Conservation (phyloP, 768 basidiomycete species). For the Dioszegia hungarica region DNA sequence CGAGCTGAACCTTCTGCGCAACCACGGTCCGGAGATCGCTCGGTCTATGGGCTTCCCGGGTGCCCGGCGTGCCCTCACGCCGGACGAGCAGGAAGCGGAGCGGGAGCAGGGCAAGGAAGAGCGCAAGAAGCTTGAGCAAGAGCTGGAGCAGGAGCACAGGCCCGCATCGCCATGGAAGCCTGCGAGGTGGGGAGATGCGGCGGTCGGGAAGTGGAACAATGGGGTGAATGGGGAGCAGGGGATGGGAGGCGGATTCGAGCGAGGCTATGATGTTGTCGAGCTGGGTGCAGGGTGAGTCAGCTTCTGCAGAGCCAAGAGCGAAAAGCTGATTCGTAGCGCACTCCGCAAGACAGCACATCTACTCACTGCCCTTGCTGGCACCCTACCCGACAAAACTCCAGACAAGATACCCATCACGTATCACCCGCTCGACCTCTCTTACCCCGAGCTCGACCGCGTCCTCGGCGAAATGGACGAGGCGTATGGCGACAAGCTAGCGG, state of each 20-base stretch:
- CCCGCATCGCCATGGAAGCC: constrained; percentile 28
- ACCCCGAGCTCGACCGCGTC: constrained; percentile 75
- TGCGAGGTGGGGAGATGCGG: constrained; percentile 48
- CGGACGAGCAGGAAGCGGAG: constrained; percentile 19
- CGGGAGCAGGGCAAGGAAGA: background rate
- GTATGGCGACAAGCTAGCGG: constrained; percentile 58
- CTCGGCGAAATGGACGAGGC: constrained; percentile 62
- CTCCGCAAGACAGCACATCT: constrained; percentile 85
- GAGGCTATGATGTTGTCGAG: constrained; percentile 63
- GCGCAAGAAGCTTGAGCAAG: constrained; percentile 6
- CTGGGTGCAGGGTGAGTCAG: constrained; percentile 85
- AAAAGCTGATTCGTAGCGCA: constrained; percentile 54
- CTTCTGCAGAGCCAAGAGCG: background rate
- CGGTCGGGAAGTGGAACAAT: constrained; percentile 52
- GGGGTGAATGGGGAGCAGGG: constrained; percentile 52
- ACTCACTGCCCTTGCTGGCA: constrained; percentile 62
- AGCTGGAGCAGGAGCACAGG: background rate
- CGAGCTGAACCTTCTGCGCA: constrained; percentile 78
- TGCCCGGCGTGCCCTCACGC: constrained; percentile 24
- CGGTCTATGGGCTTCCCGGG: constrained; percentile 60
- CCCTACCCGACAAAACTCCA: constrained; percentile 48
- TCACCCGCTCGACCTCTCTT: constrained; percentile 89
- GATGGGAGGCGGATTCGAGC: constrained; percentile 14
- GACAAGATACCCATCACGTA: constrained; percentile 62
- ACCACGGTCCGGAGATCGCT: constrained; percentile 69